phyloP scores from a whole-genome alignment of 768 basidiomycete species.

The Amanita molliuscula region DNA sequence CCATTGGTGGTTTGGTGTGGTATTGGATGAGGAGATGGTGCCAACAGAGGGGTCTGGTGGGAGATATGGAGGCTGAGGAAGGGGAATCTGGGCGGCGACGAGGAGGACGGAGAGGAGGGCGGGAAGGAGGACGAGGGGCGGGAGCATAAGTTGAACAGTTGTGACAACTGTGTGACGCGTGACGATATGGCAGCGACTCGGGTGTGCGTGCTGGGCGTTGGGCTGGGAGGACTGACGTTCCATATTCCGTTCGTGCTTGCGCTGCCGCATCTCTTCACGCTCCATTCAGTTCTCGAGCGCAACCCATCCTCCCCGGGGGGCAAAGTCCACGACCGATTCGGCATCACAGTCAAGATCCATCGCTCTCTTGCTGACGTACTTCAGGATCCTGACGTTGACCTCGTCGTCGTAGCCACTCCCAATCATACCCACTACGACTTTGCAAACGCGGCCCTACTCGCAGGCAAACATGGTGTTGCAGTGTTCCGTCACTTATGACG shows the following conservation, averaged over 20 bases:
- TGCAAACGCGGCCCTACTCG: constrained; percentile 52
- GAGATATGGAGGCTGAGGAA: constrained; percentile 54
- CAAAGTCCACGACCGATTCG: constrained; percentile 58
- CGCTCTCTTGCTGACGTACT: constrained; percentile 51
- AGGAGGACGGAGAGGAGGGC: constrained; percentile 14
- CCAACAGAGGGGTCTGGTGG: constrained; percentile 54
- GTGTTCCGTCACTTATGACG: neutral
- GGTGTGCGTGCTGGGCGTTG: constrained; percentile 68
- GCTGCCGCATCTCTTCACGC: constrained; percentile 56
- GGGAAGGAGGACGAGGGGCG: constrained; percentile 16
- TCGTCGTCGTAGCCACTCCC: constrained; percentile 61
- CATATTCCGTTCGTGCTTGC: constrained; percentile 74
- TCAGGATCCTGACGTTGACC: constrained; percentile 52
- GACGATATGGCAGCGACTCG: constrained; percentile 32
- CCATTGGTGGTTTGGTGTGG: constrained; percentile 68
- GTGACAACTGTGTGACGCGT: constrained; percentile 4
- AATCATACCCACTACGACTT: constrained; percentile 65
- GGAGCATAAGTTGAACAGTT: constrained; percentile 14
- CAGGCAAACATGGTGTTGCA: constrained; percentile 62
- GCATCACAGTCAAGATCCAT: constrained; percentile 46
- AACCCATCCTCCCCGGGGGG: constrained; percentile 52
- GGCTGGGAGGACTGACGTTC: constrained; percentile 69
- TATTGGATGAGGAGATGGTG: constrained; percentile 32
- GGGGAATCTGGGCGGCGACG: constrained; percentile 43
- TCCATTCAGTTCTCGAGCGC: constrained; percentile 69